Percentiles rank a stretch among this genome's conserved stretches.
Conservation (phyloP, 495 filamentous ascomycete species). For the Saxispiralis lemnorum region DNA sequence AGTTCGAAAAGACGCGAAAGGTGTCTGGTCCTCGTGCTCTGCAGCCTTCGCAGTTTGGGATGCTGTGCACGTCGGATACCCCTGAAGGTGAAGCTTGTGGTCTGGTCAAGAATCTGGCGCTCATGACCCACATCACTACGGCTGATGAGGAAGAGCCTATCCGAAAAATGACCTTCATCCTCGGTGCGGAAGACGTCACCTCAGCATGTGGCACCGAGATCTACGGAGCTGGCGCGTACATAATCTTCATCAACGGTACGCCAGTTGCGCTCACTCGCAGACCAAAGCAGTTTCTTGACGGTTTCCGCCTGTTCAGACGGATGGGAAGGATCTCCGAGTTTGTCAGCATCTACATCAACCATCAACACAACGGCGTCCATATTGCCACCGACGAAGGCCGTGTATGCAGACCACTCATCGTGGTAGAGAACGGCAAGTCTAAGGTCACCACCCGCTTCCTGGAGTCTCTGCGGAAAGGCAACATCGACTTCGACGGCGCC, state of each 20-base stretch:
- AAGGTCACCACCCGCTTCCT: conserved; percentile 61
- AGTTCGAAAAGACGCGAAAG: conserved; percentile 96
- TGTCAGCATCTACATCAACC: conserved; percentile 86
- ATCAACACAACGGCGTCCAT: conserved; percentile 76
- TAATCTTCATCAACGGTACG: conserved; percentile 90
- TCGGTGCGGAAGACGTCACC: conserved; percentile 62
- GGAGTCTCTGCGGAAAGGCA: conserved; percentile 57
- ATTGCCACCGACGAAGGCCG: conserved; percentile 93
- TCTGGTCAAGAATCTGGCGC: conserved; percentile 90
- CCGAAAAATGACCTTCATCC: conserved; percentile 54
- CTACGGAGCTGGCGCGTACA: conserved; percentile 63
- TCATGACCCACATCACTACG: conserved; percentile 98
- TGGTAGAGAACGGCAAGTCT: conserved; percentile 72
- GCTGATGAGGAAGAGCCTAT: conserved; percentile 83
- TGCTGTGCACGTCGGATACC: conserved; percentile 92
- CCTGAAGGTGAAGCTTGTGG: conserved; percentile 97
- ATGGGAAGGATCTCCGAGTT: conserved; percentile 85
- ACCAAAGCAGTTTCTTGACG: conserved; percentile 65
- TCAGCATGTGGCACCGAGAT: conserved; percentile 62
- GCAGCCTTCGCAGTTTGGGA: conserved; percentile 92
- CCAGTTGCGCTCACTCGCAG: conserved; percentile 66
- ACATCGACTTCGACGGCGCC: conserved; percentile 82
- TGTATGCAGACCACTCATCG: conserved; percentile 85
- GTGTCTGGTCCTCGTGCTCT: conserved; percentile 86
- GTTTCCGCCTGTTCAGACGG: conserved; percentile 67